These are phyloP conservation scores for Sclerospora graminicola DNA, from an alignment of 352 stramenopile species.

Conservation along the genomic window DNA sequence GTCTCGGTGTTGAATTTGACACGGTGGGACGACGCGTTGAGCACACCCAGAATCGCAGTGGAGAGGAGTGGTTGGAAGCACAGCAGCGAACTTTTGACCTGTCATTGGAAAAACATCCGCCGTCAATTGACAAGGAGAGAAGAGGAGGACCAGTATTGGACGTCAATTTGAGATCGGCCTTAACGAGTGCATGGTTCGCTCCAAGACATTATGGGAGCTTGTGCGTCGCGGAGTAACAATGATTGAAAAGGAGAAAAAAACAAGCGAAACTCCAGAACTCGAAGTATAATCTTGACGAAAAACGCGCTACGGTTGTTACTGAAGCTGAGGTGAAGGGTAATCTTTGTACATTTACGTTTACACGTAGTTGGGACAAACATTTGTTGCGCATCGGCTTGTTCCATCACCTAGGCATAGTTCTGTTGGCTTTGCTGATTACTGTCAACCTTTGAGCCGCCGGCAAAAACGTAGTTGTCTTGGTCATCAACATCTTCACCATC, in stretches of 20 bases:
- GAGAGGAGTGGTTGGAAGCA: conserved; percentile 41
- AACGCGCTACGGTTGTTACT: conserved; percentile 42
- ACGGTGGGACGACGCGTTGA: neutral
- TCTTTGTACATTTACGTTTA: conserved; percentile 61
- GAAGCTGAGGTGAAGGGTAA: conserved; percentile 40
- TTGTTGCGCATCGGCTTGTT: conserved; percentile 48
- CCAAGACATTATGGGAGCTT: conserved; percentile 47
- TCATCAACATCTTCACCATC: too few species aligned
- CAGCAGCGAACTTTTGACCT: conserved; percentile 59
- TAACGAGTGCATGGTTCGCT: conserved; percentile 79
- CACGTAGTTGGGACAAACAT: conserved; percentile 65
- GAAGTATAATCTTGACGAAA: conserved; percentile 35
- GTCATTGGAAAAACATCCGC: conserved; percentile 61
- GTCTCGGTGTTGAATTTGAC: neutral
- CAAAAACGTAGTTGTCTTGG: too few species aligned
- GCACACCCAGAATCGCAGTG: neutral
- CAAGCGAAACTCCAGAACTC: conserved; percentile 10
- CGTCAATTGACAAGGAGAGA: conserved; percentile 57
- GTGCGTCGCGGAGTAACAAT: conserved; percentile 22
- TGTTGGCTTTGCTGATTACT: too few species aligned
- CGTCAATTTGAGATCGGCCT: conserved; percentile 50
- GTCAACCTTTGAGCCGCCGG: too few species aligned
- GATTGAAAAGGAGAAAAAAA: conserved; percentile 5
- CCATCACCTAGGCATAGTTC: too few species aligned
- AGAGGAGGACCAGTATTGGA: conserved; percentile 58